These are phyloP conservation scores for Verbascum thapsus DNA, from an alignment of 257 asterid species.

Conservation along the genomic window DNA sequence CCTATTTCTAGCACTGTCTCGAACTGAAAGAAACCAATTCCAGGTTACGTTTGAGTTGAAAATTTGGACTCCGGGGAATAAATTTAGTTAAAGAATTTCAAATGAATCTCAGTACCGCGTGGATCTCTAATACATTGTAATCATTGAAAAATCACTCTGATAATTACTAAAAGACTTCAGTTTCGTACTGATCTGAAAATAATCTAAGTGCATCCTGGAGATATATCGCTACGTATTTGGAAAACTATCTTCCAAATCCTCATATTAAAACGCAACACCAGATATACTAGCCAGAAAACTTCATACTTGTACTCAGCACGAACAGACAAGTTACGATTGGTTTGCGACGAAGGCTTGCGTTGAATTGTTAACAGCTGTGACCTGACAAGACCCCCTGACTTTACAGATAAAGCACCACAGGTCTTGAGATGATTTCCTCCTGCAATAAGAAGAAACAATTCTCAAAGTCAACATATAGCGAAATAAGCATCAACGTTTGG, in stretches of 20 bases:
- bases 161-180: too few species aligned
- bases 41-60: too few species aligned
- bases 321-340: slow-evolving; percentile 44
- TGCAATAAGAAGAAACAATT: slow-evolving; percentile 31
- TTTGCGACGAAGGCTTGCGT: slow-evolving; percentile 37
- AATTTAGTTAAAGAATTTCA: too few species aligned
- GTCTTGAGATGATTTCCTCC: slow-evolving; percentile 51
- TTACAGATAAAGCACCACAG: slow-evolving; percentile 34
- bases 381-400: slow-evolving; percentile 47
- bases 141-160: too few species aligned
- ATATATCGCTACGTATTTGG: not conserved
- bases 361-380: slow-evolving; percentile 36
- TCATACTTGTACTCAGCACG: slow-evolving; percentile 60
- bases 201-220: too few species aligned
- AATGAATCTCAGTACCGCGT: too few species aligned
- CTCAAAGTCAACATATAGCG: not conserved
- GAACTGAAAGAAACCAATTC: slow-evolving; percentile 1
- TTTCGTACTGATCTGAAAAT: too few species aligned
- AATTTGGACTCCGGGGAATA: too few species aligned
- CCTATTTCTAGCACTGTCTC: not conserved
- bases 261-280: not conserved
- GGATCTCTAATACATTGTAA: too few species aligned
- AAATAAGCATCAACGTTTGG: slow-evolving; percentile 10
- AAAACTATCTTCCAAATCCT: not conserved
- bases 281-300: not conserved